phyloP scores from a whole-genome alignment of 78 protist species.

The Planoprotostelium fungivorum region DNA sequence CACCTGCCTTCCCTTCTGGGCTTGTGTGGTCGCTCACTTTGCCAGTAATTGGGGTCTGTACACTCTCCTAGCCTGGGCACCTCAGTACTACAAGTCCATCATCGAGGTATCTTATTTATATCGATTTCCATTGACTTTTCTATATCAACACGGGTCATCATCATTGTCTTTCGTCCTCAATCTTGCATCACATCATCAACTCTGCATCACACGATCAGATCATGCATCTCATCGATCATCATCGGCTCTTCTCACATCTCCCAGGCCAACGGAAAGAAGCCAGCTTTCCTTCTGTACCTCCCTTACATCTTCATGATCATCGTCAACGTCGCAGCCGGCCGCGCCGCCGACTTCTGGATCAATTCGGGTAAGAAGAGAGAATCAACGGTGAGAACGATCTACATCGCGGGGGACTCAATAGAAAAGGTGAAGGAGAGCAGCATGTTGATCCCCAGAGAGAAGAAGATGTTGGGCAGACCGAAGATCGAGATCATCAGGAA shows the following conservation, averaged over 20 bases:
- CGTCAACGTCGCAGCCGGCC: not conserved
- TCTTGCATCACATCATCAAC: too few relatives aligned
- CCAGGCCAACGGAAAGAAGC: not conserved
- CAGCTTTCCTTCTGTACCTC: not conserved
- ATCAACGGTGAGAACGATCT: not conserved
- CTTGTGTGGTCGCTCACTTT: not conserved
- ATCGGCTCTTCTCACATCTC: too few relatives aligned
- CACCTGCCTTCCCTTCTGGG: not conserved
- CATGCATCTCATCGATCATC: too few relatives aligned
- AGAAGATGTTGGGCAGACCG: not conserved
- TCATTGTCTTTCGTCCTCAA: too few relatives aligned
- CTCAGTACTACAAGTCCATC: not conserved
- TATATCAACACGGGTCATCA: too few relatives aligned
- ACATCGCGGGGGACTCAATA: not conserved
- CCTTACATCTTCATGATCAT: not conserved
- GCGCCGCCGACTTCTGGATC: not conserved
- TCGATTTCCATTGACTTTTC: too few relatives aligned
- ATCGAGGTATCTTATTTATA: too few relatives aligned
- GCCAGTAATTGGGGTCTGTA: not conserved
- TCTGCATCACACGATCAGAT: too few relatives aligned
- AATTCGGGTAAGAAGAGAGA: not conserved
- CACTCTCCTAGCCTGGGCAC: not conserved
- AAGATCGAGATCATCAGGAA: not conserved
- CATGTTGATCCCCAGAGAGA: not conserved
- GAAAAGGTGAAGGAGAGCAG: not conserved